Conservation (phyloP, 2,329 filamentous ascomycete genomes). For the Sporothrix brasiliensis region DNA sequence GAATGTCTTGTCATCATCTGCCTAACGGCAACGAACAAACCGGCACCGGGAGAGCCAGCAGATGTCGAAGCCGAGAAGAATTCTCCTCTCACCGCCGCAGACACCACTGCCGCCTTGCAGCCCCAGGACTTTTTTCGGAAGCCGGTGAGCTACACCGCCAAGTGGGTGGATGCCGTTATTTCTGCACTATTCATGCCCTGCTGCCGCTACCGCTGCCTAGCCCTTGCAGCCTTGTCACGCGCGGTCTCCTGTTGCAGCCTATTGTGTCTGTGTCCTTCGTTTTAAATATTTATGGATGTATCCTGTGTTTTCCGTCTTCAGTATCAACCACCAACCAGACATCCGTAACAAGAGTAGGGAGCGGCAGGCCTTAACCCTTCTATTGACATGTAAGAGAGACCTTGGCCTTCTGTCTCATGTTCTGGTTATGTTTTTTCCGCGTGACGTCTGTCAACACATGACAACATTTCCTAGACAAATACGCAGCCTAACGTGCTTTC, state of each 20-base stretch:
- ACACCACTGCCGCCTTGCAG: conserved; percentile 3
- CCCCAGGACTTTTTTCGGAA: background rate
- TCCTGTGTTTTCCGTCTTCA: too few species aligned
- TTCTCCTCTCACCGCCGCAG: background rate
- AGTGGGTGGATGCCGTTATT: background rate
- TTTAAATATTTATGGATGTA: background rate
- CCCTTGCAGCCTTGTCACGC: conserved; percentile 3
- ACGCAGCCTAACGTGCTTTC: background rate
- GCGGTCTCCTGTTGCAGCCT: background rate
- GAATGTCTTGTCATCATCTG: too few species aligned
- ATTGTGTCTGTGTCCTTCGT: background rate
- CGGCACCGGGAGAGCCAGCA: background rate
- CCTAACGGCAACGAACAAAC: background rate
- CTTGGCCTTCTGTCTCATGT: background rate
- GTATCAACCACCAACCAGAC: too few species aligned
- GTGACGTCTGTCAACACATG: background rate
- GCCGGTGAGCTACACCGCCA: conserved; percentile 5
- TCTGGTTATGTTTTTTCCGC: background rate
- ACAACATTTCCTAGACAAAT: background rate
- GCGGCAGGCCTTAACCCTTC: too few species aligned
- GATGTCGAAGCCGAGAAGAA: background rate
- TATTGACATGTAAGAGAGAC: background rate
- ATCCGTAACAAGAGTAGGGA: too few species aligned
- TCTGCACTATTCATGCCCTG: background rate
- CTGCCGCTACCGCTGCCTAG: background rate